phyloP scores from a whole-genome alignment of 768 basidiomycete genomes.

The Hortiboletus campestris region DNA sequence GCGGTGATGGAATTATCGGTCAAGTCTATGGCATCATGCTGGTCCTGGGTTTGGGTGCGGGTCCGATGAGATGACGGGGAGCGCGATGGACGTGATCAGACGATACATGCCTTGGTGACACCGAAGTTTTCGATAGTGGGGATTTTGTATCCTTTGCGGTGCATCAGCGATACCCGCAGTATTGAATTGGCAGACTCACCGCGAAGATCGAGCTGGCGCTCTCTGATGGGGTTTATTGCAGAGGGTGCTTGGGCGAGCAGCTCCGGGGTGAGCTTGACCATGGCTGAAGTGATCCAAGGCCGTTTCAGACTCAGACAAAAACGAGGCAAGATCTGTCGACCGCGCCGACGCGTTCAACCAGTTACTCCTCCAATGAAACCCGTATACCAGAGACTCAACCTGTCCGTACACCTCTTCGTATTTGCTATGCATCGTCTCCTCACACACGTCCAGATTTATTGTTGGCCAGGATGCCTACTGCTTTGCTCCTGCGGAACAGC shows the following conservation, averaged over 20 bases:
- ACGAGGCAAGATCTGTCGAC: slow-evolving; percentile 16
- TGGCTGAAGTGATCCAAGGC: slow-evolving; percentile 27
- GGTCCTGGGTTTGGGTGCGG: slow-evolving; percentile 54
- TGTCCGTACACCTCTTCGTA: slow-evolving; percentile 44
- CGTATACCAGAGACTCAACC: slow-evolving; percentile 69
- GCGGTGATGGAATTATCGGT: slow-evolving; percentile 86
- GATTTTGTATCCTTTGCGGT: slow-evolving; percentile 78
- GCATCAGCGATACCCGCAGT: slow-evolving; percentile 12
- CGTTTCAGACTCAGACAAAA: slow-evolving; percentile 37
- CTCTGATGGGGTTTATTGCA: slow-evolving; percentile 77
- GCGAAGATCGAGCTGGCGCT: slow-evolving; percentile 89
- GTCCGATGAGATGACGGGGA: slow-evolving; percentile 16
- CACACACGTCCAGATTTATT: slow-evolving; percentile 47
- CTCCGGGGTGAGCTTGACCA: slow-evolving; percentile 94
- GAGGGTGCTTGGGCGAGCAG: slow-evolving; percentile 81
- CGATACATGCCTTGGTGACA: slow-evolving; percentile 70
- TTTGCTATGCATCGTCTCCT: background rate
- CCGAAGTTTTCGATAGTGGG: slow-evolving; percentile 96
- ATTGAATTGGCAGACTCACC: slow-evolving; percentile 45
- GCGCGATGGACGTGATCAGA: slow-evolving; percentile 15
- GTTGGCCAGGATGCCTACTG: slow-evolving; percentile 75
- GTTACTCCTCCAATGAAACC: slow-evolving; percentile 51
- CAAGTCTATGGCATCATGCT: slow-evolving; percentile 91
- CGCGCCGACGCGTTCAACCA: slow-evolving; percentile 14
- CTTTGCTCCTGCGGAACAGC: slow-evolving; percentile 65